These are phyloP conservation scores for Prunus campanulata DNA, from an alignment of 306 rosid species.

Conservation along the genomic window DNA sequence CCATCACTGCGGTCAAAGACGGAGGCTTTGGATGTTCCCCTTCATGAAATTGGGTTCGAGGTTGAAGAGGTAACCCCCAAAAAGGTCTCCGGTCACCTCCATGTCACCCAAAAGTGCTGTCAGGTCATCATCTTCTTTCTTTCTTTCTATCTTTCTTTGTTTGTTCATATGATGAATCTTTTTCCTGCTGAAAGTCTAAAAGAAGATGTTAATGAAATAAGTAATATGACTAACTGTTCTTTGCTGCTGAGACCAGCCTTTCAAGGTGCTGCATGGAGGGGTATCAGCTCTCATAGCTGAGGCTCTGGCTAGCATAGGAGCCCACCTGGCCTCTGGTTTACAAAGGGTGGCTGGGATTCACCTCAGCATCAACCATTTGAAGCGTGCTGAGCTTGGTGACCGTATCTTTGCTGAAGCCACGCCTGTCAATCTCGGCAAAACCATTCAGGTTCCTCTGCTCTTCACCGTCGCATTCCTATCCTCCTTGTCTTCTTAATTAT, in stretches of 20 bases:
- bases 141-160: background rate
- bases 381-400: constrained; percentile 68
- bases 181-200: background rate
- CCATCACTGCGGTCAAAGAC: constrained; percentile 32
- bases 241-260: constrained; percentile 48
- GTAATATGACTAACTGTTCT: background rate
- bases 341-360: constrained; percentile 87
- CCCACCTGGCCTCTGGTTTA: constrained; percentile 70
- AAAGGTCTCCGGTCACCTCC: constrained; percentile 65
- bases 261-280: constrained; percentile 96
- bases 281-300: constrained; percentile 91
- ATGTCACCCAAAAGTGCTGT: constrained; percentile 56
- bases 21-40: constrained; percentile 50
- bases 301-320: constrained; percentile 68
- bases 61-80: constrained; percentile 47
- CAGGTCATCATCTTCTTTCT: constrained; percentile 46
- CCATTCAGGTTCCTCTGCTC: constrained; percentile 55
- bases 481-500: too few relatives aligned
- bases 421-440: constrained; percentile 63
- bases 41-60: constrained; percentile 61
- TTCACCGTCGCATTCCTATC: too few relatives aligned
- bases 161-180: background rate
- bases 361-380: constrained; percentile 81
- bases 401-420: constrained; percentile 62
- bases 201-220: background rate